phyloP scores from a whole-genome alignment of 2,329 filamentous ascomycete species.

The Cadophora malorum region DNA sequence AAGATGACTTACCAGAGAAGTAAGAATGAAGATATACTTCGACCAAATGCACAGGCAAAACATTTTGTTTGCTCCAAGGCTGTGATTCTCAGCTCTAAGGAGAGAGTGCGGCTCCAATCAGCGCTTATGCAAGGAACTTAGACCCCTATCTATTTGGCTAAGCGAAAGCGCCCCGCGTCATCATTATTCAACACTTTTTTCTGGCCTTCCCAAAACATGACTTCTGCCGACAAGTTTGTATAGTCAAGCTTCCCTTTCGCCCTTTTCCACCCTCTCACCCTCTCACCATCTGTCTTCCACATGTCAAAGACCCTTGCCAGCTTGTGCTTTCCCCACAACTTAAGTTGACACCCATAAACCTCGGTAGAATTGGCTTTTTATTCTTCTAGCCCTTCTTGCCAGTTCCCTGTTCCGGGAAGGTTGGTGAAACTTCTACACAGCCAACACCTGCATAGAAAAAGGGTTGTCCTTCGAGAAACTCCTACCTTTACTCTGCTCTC shows the following conservation, averaged over 20 bases:
- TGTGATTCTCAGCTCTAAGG: neutral
- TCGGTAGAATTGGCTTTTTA: constrained; percentile 13
- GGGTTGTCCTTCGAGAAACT: neutral
- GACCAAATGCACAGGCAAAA: neutral
- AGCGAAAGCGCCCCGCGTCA: constrained; percentile 12
- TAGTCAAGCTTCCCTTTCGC: constrained; percentile 6
- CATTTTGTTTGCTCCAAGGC: neutral
- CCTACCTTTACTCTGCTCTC: neutral
- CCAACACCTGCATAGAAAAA: constrained; percentile 5
- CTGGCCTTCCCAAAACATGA: constrained; percentile 5
- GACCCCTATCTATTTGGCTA: neutral
- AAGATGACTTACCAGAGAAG: neutral
- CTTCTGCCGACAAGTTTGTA: constrained; percentile 3
- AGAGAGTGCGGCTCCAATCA: constrained; percentile 2
- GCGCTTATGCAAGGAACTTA: constrained; percentile 4
- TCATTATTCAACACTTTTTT: constrained; percentile 14
- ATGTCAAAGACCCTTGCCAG: constrained; percentile 15
- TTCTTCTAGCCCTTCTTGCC: neutral
- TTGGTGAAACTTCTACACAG: constrained; percentile 1
- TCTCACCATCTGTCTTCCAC: constrained; percentile 3
- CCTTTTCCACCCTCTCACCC: neutral
- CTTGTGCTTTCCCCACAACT: constrained; percentile 7
- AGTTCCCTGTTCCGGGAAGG: constrained; percentile 7
- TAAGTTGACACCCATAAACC: neutral
- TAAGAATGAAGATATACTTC: constrained; percentile 13